Percentiles rank a stretch among this genome's conserved stretches.
phyloP scores from a whole-genome alignment of 1,284 basidiomycete genomes.

The Ceratobasidium theobromae region DNA sequence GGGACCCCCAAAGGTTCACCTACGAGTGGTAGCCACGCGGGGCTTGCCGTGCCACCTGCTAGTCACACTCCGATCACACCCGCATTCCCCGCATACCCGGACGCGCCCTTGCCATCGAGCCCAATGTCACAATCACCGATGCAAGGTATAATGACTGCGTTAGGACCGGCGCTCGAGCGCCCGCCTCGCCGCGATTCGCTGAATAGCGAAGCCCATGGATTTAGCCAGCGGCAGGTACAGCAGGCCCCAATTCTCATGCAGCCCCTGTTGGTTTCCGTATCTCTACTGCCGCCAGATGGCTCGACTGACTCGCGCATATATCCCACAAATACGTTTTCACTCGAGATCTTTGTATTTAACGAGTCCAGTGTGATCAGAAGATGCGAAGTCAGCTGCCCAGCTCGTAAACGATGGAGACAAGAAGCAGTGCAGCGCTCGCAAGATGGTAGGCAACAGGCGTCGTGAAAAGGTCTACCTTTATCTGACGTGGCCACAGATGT shows the following conservation, averaged over 20 bases:
- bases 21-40: neutral
- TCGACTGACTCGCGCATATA: conserved; percentile 50
- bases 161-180: neutral
- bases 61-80: conserved; percentile 57
- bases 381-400: conserved; percentile 74
- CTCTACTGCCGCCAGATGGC: conserved; percentile 51
- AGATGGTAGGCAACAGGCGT: neutral
- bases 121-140: conserved; percentile 55
- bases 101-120: conserved; percentile 49
- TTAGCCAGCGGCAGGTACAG: neutral
- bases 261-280: conserved; percentile 68
- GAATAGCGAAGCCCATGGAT: neutral
- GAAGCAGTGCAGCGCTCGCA: conserved; percentile 28
- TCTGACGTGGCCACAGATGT: neutral
- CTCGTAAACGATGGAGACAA: conserved; percentile 49
- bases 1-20: conserved; percentile 36
- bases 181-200: neutral
- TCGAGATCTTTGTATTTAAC: conserved; percentile 89
- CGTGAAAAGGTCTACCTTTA: neutral
- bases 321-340: conserved; percentile 71
- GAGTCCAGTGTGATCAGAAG: conserved; percentile 73
- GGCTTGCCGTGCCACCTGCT: neutral
- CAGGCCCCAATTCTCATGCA: neutral
- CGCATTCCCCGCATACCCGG: conserved; percentile 67
- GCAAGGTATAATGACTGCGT: conserved; percentile 41